Evolutionary conservation across 2,329 filamentous ascomycete genomes (phyloP), one percentile per base, ranked within the genome.

Genomic region (Phialophora macrospora): DNA sequence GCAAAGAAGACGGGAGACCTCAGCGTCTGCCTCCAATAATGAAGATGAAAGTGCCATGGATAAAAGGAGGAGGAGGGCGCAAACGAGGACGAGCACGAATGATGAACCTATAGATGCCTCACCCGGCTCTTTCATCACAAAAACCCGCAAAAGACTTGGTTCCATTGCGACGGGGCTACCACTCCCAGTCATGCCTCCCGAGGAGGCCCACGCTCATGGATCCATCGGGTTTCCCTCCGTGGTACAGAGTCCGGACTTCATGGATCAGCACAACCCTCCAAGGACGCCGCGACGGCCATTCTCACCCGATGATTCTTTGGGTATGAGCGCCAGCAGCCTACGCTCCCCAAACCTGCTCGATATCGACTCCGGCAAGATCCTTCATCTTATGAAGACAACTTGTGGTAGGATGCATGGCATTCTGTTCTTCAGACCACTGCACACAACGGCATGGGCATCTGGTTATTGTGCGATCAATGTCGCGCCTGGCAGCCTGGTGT

Each of bases 381-480:
- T 83, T 55, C 78, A 82, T 67, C 73, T 83, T 56, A 83, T 83
- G 81, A 83, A 82, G 68, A 82, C 80, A 24, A 82, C 81, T 2
- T 82, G 80, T 72, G 81, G 81, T 57, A 76, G 81, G 63, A 83
- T 83, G 81, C 81, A 83, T 72, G 81, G 81, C 28, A 82, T 83
- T 57, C 77, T 83, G n/a, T 83, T 80, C 46, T 83, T 83, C 71
- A 77, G 81, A 56, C 78, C 76, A 11, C 74, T 79, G 26, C 74
- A 77, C 28, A 78, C 75, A 30, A 75, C 75, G 44, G 72, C 80
- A 52, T 83, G 81, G 81, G 80, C 80, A 44, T 82, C 80, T 11
- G 81, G 81, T 32, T 83, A 82, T 66, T 83, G 81, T 72, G 80
- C 81, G 20, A 83, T 83, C 66, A 83, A 83, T 67, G 81, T 83